Evolutionary conservation across 1,284 basidiomycete species (phyloP), one percentile per base, ranked within the genome.

Genomic region (Ceratobasidium sp.): DNA sequence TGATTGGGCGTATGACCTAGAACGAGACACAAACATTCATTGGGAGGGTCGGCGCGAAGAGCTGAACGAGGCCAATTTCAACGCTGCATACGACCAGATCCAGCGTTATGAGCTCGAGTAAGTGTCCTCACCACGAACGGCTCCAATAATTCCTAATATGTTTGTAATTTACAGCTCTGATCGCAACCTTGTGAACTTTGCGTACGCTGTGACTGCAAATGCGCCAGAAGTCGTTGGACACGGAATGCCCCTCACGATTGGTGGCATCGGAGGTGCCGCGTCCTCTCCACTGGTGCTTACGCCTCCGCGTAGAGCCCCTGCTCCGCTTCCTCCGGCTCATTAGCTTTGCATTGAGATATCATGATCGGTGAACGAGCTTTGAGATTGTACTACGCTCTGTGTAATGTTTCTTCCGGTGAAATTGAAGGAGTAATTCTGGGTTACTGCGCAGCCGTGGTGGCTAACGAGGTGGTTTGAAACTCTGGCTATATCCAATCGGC

Each of bases 71-170:
- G 16, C 39, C 37, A 69, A 69, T 27, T 69, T 69, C 53, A 69
- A 69, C 27, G 22, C 53, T 31, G 51, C 66, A 19, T 69, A 69
- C 27, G 66, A 69, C n/a, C 66, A 69, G 39, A 54, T 69, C 29
- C 66, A 69, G n/a, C 51, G 66, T 13, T 69, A 69, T 34, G 66
- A 69, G 27, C 41, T 69, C 11, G 66, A 69, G 66, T 69, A 48
- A 58, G 66, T 34, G 16, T n/a, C 5, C 19, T 34, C 39, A 11
- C 24, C 4, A 22, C 34, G 1, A 14, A 16, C 11, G 2, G 11
- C 24, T n/a, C 4, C 24, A n/a, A 43, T 22, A 9, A 34, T 31
- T 39, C 11, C 5, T 49, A 22, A 24, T 9, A 16, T 34, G 19
- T 24, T 31, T 22, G 24, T 53, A 22, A 24, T 41, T 29, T 24